These are phyloP conservation scores for Metschnikowia colocasiae DNA, from an alignment of 805 yeast genomes.

Conservation along the genomic window DNA sequence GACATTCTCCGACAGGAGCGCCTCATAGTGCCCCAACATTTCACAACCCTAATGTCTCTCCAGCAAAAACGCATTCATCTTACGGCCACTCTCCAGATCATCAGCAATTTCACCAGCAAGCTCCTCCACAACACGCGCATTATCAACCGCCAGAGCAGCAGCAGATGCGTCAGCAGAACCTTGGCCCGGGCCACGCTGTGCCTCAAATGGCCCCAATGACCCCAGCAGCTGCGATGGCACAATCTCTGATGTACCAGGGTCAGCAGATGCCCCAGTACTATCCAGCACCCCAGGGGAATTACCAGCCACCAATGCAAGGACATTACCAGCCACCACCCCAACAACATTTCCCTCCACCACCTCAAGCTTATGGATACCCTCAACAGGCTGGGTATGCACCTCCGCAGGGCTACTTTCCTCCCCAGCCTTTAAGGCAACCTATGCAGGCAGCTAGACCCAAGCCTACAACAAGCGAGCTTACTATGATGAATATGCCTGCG, in stretches of 20 bases:
- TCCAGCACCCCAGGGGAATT: conserved; percentile 7
- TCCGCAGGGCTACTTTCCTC: conserved; percentile 18
- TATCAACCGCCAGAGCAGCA: background rate
- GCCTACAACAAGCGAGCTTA: conserved; percentile 38
- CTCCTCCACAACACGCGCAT: background rate
- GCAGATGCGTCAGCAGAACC: background rate
- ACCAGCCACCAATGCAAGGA: conserved; percentile 19
- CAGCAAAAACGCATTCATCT: background rate
- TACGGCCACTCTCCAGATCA: background rate
- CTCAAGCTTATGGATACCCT: conserved; percentile 11
- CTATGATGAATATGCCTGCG: conserved; percentile 48
- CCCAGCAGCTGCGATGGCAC: background rate
- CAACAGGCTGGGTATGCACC: conserved; percentile 10
- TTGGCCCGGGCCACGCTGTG: background rate
- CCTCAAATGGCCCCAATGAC: background rate
- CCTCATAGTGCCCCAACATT: background rate
- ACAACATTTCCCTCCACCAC: conserved; percentile 13
- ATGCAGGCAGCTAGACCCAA: conserved; percentile 10
- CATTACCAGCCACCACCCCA: conserved; percentile 15
- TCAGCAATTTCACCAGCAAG: background rate
- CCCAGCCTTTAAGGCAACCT: conserved; percentile 10
- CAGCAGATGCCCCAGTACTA: conserved; percentile 9
- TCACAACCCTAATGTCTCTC: background rate
- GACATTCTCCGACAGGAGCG: background rate
- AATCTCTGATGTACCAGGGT: conserved; percentile 1